phyloP scores from a whole-genome alignment of 768 basidiomycete genomes.

The Rhodotorula toruloides region DNA sequence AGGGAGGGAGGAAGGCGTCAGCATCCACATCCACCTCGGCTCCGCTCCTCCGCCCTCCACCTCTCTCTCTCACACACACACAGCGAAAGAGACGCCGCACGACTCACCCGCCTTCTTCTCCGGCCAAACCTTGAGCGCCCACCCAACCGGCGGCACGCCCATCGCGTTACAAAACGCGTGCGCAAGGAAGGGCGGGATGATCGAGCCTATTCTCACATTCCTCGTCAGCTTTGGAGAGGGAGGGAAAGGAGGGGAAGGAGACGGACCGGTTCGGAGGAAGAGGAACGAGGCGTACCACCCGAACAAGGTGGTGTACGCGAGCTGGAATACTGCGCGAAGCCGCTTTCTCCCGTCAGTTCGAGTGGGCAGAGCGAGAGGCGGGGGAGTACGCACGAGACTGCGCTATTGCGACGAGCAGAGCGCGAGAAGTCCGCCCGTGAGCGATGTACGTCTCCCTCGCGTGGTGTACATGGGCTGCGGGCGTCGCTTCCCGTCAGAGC shows the following conservation, averaged over 20 bases:
- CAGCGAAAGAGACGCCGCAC: no score
- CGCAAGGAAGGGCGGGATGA: conserved; percentile 68
- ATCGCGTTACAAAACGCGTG: conserved; percentile 93
- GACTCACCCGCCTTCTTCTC: conserved; percentile 47
- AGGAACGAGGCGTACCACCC: conserved; percentile 82
- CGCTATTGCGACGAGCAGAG: conserved; percentile 57
- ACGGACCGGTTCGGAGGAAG: conserved; percentile 67
- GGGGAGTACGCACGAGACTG: conserved; percentile 27
- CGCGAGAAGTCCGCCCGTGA: conserved; percentile 62
- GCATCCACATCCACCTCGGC: no score
- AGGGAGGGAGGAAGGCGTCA: no score
- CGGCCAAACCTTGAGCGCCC: conserved; percentile 58
- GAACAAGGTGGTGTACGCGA: conserved; percentile 84
- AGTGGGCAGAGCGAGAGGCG: background rate
- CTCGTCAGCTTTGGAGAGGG: background rate
- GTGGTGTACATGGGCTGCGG: conserved; percentile 81
- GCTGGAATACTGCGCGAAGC: conserved; percentile 66
- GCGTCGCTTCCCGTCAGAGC: background rate
- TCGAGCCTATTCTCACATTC: conserved; percentile 51
- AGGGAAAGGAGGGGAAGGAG: background rate
- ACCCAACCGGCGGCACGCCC: conserved; percentile 69
- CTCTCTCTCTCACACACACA: no score
- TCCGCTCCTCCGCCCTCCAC: no score
- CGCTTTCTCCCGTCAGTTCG: background rate
- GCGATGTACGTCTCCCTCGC: conserved; percentile 77